A percentile compares a stretch with the other conserved stretches of the same genome.
Conservation (phyloP, 176 grass and related monocot species). For the Avena atlantica region DNA sequence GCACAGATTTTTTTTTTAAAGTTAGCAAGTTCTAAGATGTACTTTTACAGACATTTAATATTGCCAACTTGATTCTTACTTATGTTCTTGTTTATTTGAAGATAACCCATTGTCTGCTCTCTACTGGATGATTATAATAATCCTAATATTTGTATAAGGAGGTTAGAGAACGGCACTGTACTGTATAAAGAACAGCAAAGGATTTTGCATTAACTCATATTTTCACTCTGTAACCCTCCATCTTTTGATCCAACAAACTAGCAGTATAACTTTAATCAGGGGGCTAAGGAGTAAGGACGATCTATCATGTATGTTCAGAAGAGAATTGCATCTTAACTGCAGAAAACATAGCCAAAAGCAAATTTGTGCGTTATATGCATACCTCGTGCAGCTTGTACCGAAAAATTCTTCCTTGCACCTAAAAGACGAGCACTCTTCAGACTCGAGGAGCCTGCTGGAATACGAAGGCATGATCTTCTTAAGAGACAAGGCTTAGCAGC, state of each 20-base stretch:
- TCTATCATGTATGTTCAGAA: slow-evolving; percentile 23
- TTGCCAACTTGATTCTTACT: not conserved
- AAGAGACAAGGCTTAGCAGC: slow-evolving; percentile 19
- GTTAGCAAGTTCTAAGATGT: not conserved
- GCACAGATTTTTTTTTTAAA: not conserved
- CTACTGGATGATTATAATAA: slow-evolving; percentile 5
- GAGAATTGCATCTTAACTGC: not conserved
- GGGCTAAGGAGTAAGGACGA: slow-evolving; percentile 5
- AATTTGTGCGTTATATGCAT: not conserved
- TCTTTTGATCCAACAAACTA: not conserved
- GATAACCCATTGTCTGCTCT: not conserved
- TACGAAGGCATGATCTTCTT: slow-evolving; percentile 30
- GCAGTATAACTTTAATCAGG: slow-evolving; percentile 16
- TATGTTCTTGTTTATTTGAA: not conserved
- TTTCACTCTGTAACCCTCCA: not conserved
- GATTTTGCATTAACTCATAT: not conserved
- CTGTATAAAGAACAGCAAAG: not conserved
- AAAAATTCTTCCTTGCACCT: slow-evolving; percentile 19
- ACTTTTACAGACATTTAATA: not conserved
- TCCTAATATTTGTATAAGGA: slow-evolving; percentile 5
- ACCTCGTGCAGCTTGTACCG: slow-evolving; percentile 34
- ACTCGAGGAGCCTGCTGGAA: slow-evolving; percentile 14
- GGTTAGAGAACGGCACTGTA: not conserved
- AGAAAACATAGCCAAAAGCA: not conserved
- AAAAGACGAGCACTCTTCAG: slow-evolving; percentile 6